These are phyloP conservation scores for Huntiella savannae DNA, from an alignment of 2,329 filamentous ascomycete genomes.

Conservation along the genomic window DNA sequence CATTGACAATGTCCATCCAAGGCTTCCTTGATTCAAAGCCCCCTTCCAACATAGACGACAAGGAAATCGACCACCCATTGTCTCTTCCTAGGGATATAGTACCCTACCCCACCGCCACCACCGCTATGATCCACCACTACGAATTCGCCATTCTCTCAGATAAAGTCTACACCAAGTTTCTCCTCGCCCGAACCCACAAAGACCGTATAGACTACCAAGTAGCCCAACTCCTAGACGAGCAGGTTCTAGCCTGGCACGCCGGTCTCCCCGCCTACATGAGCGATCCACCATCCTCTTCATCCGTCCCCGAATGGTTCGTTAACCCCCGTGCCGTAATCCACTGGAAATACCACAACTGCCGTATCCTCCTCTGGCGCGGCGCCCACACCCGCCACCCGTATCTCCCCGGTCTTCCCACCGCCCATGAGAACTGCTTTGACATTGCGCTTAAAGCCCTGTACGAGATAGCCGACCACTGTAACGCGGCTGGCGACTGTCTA, in stretches of 20 bases:
- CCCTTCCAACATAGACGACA: slow-evolving; percentile 26
- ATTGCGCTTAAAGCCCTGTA: slow-evolving; percentile 21
- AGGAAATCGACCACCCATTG: slow-evolving; percentile 12
- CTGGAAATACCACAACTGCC: slow-evolving; percentile 25
- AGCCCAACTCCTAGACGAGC: slow-evolving; percentile 21
- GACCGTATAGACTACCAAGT: slow-evolving; percentile 20
- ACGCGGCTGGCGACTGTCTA: slow-evolving; percentile 13
- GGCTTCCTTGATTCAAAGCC: slow-evolving; percentile 24
- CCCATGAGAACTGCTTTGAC: slow-evolving; percentile 20
- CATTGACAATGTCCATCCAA: slow-evolving; percentile 21
- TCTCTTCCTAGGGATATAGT: slow-evolving; percentile 15
- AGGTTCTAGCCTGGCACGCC: slow-evolving; percentile 19
- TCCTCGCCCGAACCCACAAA: slow-evolving; percentile 20
- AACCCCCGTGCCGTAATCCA: slow-evolving; percentile 21
- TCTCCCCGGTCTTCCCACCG: slow-evolving; percentile 12
- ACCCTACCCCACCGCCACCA: slow-evolving; percentile 21
- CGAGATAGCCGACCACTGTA: slow-evolving; percentile 21
- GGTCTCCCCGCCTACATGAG: slow-evolving; percentile 19
- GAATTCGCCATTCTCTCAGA: slow-evolving; percentile 23
- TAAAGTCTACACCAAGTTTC: slow-evolving; percentile 23
- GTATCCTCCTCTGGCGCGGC: slow-evolving; percentile 23
- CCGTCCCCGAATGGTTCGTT: slow-evolving; percentile 19
- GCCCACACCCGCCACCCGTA: slow-evolving; percentile 20
- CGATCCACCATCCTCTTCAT: slow-evolving; percentile 11
- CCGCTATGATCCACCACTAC: slow-evolving; percentile 23